Base-by-base conservation (phyloP, 2,329 filamentous ascomycete species). In the Fusarium staphyleae region DNA sequence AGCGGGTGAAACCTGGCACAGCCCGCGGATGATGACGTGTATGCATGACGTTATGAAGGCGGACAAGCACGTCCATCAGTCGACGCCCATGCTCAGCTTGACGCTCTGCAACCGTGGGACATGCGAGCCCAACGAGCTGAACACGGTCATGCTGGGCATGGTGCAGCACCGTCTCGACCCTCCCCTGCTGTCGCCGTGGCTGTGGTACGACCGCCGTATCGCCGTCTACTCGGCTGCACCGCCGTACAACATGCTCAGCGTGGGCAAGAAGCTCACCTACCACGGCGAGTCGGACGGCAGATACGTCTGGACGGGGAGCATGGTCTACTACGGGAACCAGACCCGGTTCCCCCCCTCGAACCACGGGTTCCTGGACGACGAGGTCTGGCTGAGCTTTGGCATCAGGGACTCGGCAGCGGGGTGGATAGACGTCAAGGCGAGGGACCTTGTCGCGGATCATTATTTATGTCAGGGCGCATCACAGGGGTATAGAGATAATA, bases 371-470 rank as follows among this genome's bases (percentile, higher is more conserved):
- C 30, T 64, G 12, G 58, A 63, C 16, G 61, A 64, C 15, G 62
- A 64, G 55, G 30, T 64, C 10, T 64, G 62, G 62, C 28, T 64
- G 51, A 57, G 62, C 33, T 64, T 64, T 34, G 62, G 62, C 7
- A 62, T 64, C 41, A 49, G 49, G 18, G 62, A 64, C 28, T 35
- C 57, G 12, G 61, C 51, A 9, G 55, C 61, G 13, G 62, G 62
- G n/a, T 64, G 61, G 61, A 12, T 64, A 36, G 62, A 64, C n/a
- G 35, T 65, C 12, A 28, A 55, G 8, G 62, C 62, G 5, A 60
- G 47, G 35, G 58, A 64, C 16, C 40, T 64, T 2, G 26, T 64
- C 12, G 36, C 34, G 29, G 62, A 62, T 52, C 62, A 64, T 37
- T 60, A 65, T 46, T 18, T 65, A 6, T 64, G 62, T 14, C 35